Percentiles rank a stretch among this genome's conserved stretches.
phyloP scores from a whole-genome alignment of 306 rosid genomes.

The Luffa aegyptiaca region DNA sequence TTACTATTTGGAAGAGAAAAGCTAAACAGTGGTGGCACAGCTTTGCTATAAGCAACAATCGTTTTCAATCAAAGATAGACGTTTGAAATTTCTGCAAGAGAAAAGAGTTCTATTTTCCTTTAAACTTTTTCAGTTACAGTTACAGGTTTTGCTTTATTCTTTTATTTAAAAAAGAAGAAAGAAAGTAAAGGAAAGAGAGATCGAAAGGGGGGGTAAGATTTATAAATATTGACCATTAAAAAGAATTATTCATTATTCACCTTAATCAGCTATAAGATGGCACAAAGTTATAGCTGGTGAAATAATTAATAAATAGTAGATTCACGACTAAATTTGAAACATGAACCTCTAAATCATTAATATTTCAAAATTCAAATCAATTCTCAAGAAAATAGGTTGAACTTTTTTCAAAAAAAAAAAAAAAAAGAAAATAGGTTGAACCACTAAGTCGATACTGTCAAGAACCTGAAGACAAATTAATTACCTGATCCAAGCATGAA shows the following conservation, averaged over 20 bases:
- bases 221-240: neutral
- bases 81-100: neutral
- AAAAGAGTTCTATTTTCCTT: neutral
- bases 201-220: neutral
- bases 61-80: neutral
- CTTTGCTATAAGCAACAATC: neutral
- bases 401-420: no score
- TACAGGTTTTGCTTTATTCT: neutral
- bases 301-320: neutral
- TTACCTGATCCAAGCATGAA: conserved; percentile 63
- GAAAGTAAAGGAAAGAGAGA: neutral
- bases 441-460: neutral
- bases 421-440: neutral
- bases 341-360: neutral
- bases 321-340: neutral
- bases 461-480: neutral
- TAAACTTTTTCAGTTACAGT: neutral
- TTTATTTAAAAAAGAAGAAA: neutral
- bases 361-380: neutral
- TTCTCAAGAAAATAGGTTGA: neutral
- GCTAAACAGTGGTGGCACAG: neutral
- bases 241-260: neutral
- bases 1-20: neutral
- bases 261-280: neutral
- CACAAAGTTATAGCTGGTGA: neutral